phyloP scores from a whole-genome alignment of 2,329 filamentous ascomycete species.

The Truncatella angustata region DNA sequence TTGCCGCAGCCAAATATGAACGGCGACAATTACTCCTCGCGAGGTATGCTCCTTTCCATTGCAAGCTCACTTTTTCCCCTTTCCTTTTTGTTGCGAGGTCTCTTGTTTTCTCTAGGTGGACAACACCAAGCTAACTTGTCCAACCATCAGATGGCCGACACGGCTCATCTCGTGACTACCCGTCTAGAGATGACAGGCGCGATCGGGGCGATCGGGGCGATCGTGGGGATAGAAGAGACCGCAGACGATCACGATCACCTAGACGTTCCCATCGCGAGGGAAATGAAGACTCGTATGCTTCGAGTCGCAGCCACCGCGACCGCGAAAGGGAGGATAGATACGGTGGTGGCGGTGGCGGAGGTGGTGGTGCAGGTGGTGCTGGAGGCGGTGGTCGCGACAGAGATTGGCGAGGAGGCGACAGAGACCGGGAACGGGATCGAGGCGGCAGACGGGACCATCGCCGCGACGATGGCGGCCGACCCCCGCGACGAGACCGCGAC shows the following conservation, averaged over 20 bases:
- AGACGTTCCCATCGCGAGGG: conserved; percentile 67
- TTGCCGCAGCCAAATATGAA: conserved; percentile 61
- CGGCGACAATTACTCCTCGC: conserved; percentile 77
- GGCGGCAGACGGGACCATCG: conserved; percentile 39
- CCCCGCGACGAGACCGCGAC: conserved; percentile 55
- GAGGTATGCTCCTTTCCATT: conserved; percentile 71
- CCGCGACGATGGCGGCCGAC: conserved; percentile 57
- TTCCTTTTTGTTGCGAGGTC: conserved; percentile 9
- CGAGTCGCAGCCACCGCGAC: conserved; percentile 88
- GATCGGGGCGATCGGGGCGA: conserved; percentile 43
- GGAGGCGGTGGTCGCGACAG: conserved; percentile 48
- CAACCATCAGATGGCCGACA: conserved; percentile 45
- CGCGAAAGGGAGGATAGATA: conserved; percentile 93
- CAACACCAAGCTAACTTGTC: conserved; percentile 17
- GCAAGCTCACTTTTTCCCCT: too few relatives aligned
- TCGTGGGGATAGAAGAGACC: conserved; percentile 43
- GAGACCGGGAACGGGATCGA: conserved; percentile 67
- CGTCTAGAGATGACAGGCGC: conserved; percentile 42
- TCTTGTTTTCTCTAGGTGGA: conserved; percentile 4
- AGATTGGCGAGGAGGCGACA: conserved; percentile 38
- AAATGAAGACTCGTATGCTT: conserved; percentile 76
- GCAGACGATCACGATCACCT: conserved; percentile 56
- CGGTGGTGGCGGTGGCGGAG: conserved; percentile 57
- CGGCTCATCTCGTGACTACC: conserved; percentile 53
- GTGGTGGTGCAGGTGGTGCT: conserved; percentile 54